Evolutionary conservation across 345 rosid species (phyloP).

Genomic region (Kandelia obovata): DNA sequence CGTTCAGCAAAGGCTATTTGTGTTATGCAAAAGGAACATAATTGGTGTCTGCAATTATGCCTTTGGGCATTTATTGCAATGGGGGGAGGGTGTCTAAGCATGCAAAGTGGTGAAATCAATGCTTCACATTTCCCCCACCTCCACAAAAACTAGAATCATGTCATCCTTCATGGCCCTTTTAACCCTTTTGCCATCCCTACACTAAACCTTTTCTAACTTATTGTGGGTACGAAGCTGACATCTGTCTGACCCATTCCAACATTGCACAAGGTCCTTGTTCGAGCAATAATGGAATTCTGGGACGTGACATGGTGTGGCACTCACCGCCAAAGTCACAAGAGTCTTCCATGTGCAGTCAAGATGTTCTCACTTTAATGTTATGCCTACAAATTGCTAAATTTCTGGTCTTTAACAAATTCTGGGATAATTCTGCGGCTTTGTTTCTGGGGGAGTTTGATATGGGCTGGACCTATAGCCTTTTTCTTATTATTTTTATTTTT

Average conservation of each 20-base stretch:
- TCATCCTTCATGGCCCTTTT: constrained; percentile 11
- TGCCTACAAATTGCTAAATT: no score
- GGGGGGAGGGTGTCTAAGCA: constrained; percentile 6
- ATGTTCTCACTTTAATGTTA: no score
- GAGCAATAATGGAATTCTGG: constrained; percentile 4
- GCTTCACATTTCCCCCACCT: constrained; percentile 14
- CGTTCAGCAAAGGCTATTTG: constrained; percentile 37
- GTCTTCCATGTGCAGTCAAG: neutral
- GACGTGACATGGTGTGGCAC: constrained; percentile 21
- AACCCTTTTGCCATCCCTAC: neutral
- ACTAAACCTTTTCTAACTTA: neutral
- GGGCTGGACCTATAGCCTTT: no score
- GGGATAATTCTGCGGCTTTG: neutral
- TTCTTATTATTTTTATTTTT: no score
- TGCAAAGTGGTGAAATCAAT: constrained; percentile 24
- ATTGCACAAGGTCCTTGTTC: constrained; percentile 19
- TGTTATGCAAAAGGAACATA: neutral
- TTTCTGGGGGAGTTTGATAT: no score
- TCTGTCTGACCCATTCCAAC: constrained; percentile 1
- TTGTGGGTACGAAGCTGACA: neutral
- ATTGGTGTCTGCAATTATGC: constrained; percentile 25
- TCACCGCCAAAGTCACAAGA: constrained; percentile 14
- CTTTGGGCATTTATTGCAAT: constrained; percentile 14
- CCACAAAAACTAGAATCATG: constrained; percentile 16
- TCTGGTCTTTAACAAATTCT: no score